Conservation (phyloP, 768 basidiomycete species). For the Podaxis carcinomalis region DNA sequence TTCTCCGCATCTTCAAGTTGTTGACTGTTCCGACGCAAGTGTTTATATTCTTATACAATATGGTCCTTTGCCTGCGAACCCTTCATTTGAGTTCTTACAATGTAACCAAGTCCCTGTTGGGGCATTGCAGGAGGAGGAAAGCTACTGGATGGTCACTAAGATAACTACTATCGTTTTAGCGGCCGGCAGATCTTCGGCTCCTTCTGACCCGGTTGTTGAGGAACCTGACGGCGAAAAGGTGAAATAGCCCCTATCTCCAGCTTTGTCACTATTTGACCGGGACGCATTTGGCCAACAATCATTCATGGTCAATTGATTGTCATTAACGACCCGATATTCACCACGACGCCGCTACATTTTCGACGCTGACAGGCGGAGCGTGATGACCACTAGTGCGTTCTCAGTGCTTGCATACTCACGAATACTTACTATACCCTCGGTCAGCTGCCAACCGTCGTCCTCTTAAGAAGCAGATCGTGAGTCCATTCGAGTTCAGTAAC, state of each 20-base stretch:
- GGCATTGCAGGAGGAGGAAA: no score
- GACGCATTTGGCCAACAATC: not conserved
- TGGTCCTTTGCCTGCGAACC: not conserved
- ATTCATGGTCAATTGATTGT: not conserved
- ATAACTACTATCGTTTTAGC: no score
- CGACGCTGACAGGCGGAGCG: not conserved
- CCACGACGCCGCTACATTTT: not conserved
- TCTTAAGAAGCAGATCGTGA: constrained; percentile 35
- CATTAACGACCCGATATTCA: not conserved
- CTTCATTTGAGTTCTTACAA: not conserved
- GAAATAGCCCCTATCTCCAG: not conserved
- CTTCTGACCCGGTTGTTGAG: not conserved
- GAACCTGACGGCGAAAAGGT: not conserved
- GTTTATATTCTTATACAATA: not conserved
- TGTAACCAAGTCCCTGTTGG: not conserved
- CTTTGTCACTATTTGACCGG: constrained; percentile 1
- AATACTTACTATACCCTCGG: not conserved
- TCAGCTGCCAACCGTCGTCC: constrained; percentile 30
- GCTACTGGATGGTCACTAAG: no score
- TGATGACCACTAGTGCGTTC: constrained; percentile 17
- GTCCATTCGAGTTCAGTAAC: constrained; percentile 17
- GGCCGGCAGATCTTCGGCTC: no score
- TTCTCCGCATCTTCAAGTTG: not conserved
- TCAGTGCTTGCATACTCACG: not conserved
- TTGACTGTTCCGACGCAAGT: not conserved